These are phyloP conservation scores for Chlorella sorokiniana DNA, from an alignment of 139 green algal genomes.

Conservation along the genomic window DNA sequence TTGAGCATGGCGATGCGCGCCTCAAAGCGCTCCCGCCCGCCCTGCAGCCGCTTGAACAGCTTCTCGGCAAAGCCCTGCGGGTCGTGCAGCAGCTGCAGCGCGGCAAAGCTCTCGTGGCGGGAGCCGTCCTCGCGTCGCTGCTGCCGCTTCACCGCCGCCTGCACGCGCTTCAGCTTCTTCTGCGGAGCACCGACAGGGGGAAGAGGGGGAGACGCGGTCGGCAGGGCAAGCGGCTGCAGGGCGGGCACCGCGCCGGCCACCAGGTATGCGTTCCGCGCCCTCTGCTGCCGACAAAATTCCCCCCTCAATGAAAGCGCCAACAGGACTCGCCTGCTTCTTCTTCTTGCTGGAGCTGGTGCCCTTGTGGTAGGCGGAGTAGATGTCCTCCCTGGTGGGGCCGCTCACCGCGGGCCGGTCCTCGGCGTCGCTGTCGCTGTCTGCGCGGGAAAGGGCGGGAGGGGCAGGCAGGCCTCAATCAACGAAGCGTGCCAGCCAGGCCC, in stretches of 20 bases:
- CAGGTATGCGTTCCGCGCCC: too few species aligned
- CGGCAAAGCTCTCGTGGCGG: constrained; percentile 80
- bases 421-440: constrained; percentile 36
- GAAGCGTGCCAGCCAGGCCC: not conserved
- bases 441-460: too few species aligned
- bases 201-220: not conserved
- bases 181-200: constrained; percentile 27
- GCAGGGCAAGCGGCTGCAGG: not conserved
- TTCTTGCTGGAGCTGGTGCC: constrained; percentile 86
- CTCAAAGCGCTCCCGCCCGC: constrained; percentile 79
- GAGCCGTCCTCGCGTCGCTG: constrained; percentile 43
- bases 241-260: too few species aligned
- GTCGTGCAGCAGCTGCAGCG: constrained; percentile 96
- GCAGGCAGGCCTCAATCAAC: not conserved
- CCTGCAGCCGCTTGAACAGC: constrained; percentile 82
- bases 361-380: constrained; percentile 90
- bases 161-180: constrained; percentile 89
- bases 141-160: constrained; percentile 76
- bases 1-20: constrained; percentile 76
- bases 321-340: constrained; percentile 77
- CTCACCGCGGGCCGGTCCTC: constrained; percentile 6
- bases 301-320: not conserved
- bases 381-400: constrained; percentile 72
- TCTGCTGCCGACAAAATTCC: not conserved
- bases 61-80: constrained; percentile 93